Evolutionary conservation across 129 eudicot species (phyloP), one percentile per base, ranked within the genome.

Genomic region (Artemisia annua): DNA sequence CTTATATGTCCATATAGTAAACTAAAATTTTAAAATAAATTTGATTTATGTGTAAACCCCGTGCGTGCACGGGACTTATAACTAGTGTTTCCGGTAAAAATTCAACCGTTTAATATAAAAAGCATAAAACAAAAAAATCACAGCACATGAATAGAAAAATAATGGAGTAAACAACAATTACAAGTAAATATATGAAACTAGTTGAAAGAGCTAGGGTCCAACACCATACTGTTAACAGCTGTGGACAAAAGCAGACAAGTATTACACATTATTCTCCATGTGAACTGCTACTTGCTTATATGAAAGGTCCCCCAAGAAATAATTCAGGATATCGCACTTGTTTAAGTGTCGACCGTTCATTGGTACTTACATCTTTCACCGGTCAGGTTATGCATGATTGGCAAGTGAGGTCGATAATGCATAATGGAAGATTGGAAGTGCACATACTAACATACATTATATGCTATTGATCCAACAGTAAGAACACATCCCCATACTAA

Each of bases 221-320:
- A 39, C 52, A 43, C 53, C 28, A 43, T 64, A 43, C 52, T 7
- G 66, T 43, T 64, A 43, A 43, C 69, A 65, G 69, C 53, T 65
- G 69, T 65, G 53, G 46, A 35, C 9, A 65, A 65, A 52, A 35
- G 50, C 52, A 39, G 69, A 65, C 69, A 65, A 65, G 24, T 65
- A 2, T 24, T 13, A 43, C 26, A 32, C 69, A 65, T 65, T 17
- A 65, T 65, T 65, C 53, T 39, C 52, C 69, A 65, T 65, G 69
- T 65, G 69, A 65, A 35, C 15, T 56, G 20, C 24, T 16, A 57
- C 63, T 18, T 57, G 63, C 28, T 19, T 17, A 5, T 12, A 56
- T 19, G 9, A 20, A 56, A 56, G 62, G 62, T 19, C 62, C 30
- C 19, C 12, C 4, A n/a, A n/a, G 11, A 56, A 56, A 19, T 11